Conservation (phyloP, 2,329 filamentous ascomycete species). For the Alternaria ethzedia region DNA sequence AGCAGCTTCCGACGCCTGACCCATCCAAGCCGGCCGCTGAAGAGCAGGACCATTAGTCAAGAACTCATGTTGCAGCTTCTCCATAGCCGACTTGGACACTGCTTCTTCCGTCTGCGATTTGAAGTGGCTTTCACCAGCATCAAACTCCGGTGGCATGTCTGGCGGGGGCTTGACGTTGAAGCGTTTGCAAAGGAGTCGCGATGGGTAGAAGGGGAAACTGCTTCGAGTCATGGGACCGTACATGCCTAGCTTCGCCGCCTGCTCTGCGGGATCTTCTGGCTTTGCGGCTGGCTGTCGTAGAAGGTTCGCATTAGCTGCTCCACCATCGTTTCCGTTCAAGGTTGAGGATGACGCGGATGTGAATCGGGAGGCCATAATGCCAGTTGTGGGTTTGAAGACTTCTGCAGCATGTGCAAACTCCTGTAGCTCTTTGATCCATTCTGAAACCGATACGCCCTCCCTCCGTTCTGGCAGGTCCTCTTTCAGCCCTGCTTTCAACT, state of each 20-base stretch:
- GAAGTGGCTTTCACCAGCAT: conserved; percentile 40
- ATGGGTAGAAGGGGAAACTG: conserved; percentile 75
- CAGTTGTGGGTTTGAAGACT: conserved; percentile 91
- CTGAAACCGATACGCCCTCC: conserved; percentile 64
- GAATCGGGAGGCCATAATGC: conserved; percentile 91
- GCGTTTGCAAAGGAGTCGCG: conserved; percentile 87
- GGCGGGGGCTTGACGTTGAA: conserved; percentile 84
- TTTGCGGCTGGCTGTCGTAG: conserved; percentile 62
- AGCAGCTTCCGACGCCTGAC: conserved; percentile 4
- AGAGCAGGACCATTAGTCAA: conserved; percentile 33
- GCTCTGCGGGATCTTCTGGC: conserved; percentile 77
- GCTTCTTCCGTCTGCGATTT: conserved; percentile 51
- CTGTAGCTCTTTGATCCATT: conserved; percentile 79
- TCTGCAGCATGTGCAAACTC: conserved; percentile 77
- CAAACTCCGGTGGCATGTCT: conserved; percentile 63
- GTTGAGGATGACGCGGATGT: conserved; percentile 63
- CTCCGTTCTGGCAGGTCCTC: conserved; percentile 64
- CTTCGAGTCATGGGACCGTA: conserved; percentile 86
- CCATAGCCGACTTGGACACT: conserved; percentile 61
- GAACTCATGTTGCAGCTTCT: conserved; percentile 43
- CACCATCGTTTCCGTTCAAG: conserved; percentile 22
- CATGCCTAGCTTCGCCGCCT: conserved; percentile 89
- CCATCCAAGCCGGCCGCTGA: conserved; percentile 42
- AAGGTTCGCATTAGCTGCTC: conserved; percentile 37
- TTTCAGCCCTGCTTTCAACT: conserved; percentile 70